phyloP scores from a whole-genome alignment of 129 eudicot species.

The Gnaphalium uliginosum region DNA sequence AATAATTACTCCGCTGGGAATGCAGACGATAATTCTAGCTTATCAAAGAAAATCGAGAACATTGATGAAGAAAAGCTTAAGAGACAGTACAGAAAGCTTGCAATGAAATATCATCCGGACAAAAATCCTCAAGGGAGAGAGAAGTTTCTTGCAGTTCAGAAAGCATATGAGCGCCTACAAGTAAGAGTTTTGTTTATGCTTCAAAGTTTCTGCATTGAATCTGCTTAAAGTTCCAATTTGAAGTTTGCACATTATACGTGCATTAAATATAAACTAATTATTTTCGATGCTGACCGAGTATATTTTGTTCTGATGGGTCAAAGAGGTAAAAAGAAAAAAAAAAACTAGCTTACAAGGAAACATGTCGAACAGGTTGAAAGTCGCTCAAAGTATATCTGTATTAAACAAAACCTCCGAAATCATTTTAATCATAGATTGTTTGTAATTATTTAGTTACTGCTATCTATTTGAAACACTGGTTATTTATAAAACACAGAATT shows the following conservation, averaged over 20 bases:
- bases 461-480: neutral
- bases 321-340: neutral
- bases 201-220: neutral
- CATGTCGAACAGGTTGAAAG: neutral
- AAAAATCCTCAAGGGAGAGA: conserved; percentile 99
- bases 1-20: conserved; percentile 40
- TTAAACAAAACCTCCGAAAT: neutral
- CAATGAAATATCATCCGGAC: conserved; percentile 98
- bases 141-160: conserved; percentile 94
- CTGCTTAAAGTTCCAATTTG: neutral
- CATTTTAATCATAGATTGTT: neutral
- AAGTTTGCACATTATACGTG: neutral
- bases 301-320: neutral
- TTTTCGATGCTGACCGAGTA: neutral
- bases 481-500: neutral
- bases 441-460: neutral
- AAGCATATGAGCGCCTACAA: conserved; percentile 98
- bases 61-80: conserved; percentile 97
- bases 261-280: neutral
- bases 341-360: neutral
- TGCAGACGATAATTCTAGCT: conserved; percentile 52
- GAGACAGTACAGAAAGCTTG: conserved; percentile 92
- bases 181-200: conserved; percentile 37
- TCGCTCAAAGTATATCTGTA: neutral
- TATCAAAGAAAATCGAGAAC: conserved; percentile 81